These are phyloP conservation scores for Aspergillus intermedius DNA, from an alignment of 2,329 filamentous ascomycete genomes.

Conservation along the genomic window DNA sequence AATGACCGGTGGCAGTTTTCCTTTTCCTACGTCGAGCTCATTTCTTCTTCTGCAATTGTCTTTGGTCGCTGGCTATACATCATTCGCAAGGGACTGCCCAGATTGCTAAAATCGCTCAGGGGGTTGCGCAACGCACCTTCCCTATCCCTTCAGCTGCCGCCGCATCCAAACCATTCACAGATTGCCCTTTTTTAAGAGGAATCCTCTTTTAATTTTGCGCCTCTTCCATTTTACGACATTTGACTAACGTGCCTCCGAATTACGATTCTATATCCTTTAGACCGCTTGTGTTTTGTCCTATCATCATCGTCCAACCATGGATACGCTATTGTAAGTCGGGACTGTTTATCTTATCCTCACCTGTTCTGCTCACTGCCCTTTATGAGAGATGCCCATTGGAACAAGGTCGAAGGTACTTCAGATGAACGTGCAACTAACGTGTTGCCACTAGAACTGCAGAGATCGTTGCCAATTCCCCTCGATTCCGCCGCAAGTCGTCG, in stretches of 20 bases:
- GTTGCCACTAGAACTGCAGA: slow-evolving; percentile 65
- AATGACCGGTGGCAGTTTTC: slow-evolving; percentile 5
- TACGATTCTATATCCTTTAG: not conserved
- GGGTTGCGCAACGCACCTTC: not conserved
- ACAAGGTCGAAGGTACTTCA: not conserved
- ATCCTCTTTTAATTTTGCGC: not conserved
- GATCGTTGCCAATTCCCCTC: slow-evolving; percentile 81
- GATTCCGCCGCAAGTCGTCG: slow-evolving; percentile 85
- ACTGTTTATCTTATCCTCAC: not conserved
- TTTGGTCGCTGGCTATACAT: not conserved
- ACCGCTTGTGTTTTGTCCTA: not conserved
- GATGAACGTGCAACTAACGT: slow-evolving; percentile 17
- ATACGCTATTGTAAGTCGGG: slow-evolving; percentile 42
- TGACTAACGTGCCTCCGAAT: not conserved
- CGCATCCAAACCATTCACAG: not conserved
- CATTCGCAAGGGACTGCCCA: not conserved
- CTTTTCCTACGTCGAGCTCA: not conserved
- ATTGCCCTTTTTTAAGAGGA: not conserved
- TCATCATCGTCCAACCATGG: slow-evolving; percentile 31
- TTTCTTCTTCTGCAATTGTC: not conserved
- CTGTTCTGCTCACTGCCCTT: slow-evolving; percentile 1
- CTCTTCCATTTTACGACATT: not conserved
- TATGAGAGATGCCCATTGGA: not conserved
- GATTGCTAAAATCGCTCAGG: not conserved
- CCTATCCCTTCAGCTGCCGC: not conserved